Evolutionary conservation across 140 eudicot genomes (phyloP).

Genomic region (Senecio squalidus): DNA sequence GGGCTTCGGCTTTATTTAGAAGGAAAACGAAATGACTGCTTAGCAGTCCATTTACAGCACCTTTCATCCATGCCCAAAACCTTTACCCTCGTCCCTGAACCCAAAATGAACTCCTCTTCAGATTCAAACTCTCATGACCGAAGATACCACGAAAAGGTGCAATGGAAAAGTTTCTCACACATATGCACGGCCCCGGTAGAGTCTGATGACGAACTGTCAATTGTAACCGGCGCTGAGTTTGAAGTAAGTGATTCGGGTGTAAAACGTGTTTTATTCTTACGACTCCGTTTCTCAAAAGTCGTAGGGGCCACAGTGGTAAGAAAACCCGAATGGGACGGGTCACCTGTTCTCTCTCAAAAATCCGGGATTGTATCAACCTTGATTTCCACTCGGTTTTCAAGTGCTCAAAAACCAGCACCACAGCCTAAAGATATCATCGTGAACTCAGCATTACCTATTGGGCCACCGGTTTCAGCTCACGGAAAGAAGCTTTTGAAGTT

Average conservation of each 20-base stretch:
- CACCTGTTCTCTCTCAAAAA: slow-evolving; percentile 48
- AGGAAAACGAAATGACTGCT: slow-evolving; percentile 65
- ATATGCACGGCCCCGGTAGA: slow-evolving; percentile 82
- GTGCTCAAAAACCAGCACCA: slow-evolving; percentile 42
- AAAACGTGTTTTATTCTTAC: slow-evolving; percentile 61
- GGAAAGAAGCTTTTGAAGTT: slow-evolving; percentile 57
- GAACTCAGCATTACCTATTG: slow-evolving; percentile 60
- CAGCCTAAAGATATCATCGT: slow-evolving; percentile 37
- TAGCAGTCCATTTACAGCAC: slow-evolving; percentile 82
- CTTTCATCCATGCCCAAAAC: slow-evolving; percentile 76
- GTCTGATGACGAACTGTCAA: slow-evolving; percentile 63
- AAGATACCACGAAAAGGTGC: slow-evolving; percentile 72
- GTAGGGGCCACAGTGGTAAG: slow-evolving; percentile 61
- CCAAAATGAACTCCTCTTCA: slow-evolving; percentile 19
- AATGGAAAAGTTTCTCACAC: slow-evolving; percentile 90
- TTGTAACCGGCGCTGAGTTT: slow-evolving; percentile 82
- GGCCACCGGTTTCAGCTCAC: slow-evolving; percentile 55
- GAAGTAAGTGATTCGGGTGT: slow-evolving; percentile 71
- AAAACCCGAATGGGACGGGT: slow-evolving; percentile 85
- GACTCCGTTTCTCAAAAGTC: slow-evolving; percentile 63
- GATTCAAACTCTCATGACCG: slow-evolving; percentile 40
- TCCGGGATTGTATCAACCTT: slow-evolving; percentile 47
- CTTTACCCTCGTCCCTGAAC: slow-evolving; percentile 42
- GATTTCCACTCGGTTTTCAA: slow-evolving; percentile 43
- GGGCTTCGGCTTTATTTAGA: slow-evolving; percentile 77